Evolutionary conservation across 2,329 filamentous ascomycete genomes (phyloP).

Genomic region (Thyridium curvatum): DNA sequence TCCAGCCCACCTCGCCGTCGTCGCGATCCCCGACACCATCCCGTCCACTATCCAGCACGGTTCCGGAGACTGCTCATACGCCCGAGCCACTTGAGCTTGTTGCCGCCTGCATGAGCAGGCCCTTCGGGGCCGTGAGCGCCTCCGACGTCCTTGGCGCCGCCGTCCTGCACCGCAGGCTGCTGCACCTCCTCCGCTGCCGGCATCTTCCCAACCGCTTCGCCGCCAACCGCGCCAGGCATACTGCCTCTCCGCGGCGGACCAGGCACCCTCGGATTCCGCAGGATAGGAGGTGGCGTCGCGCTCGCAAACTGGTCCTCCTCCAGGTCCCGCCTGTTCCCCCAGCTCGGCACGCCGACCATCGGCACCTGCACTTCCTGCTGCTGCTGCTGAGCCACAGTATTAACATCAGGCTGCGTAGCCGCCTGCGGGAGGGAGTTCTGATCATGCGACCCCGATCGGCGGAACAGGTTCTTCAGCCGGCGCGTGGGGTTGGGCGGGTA

Average conservation of each 20-base stretch:
- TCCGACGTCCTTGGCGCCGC: not conserved
- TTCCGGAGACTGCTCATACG: slow-evolving; percentile 22
- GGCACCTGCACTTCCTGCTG: slow-evolving; percentile 5
- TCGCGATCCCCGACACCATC: too few species aligned
- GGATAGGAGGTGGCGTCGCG: slow-evolving; percentile 51
- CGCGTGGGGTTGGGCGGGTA: slow-evolving; percentile 44
- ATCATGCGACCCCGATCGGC: slow-evolving; percentile 37
- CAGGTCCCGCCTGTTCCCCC: slow-evolving; percentile 25
- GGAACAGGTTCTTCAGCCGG: slow-evolving; percentile 44
- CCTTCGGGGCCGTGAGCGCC: slow-evolving; percentile 5
- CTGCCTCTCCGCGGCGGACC: slow-evolving; percentile 6
- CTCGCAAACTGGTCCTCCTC: slow-evolving; percentile 32
- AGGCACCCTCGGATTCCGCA: slow-evolving; percentile 29
- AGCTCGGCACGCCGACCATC: slow-evolving; percentile 31
- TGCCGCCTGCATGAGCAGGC: slow-evolving; percentile 4
- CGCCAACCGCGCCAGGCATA: not conserved
- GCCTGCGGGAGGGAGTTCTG: slow-evolving; percentile 12
- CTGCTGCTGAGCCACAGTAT: slow-evolving; percentile 1
- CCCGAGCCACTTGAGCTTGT: slow-evolving; percentile 23
- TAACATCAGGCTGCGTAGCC: not conserved
- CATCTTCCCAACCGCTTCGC: not conserved
- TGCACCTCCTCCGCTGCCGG: not conserved
- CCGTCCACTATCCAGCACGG: slow-evolving; percentile 13
- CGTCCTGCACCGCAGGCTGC: too few species aligned
- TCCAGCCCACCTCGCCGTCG: too few species aligned